These are phyloP conservation scores for Isoetes taiwanensis DNA, from an alignment of 75 land plant genomes.

Conservation along the genomic window DNA sequence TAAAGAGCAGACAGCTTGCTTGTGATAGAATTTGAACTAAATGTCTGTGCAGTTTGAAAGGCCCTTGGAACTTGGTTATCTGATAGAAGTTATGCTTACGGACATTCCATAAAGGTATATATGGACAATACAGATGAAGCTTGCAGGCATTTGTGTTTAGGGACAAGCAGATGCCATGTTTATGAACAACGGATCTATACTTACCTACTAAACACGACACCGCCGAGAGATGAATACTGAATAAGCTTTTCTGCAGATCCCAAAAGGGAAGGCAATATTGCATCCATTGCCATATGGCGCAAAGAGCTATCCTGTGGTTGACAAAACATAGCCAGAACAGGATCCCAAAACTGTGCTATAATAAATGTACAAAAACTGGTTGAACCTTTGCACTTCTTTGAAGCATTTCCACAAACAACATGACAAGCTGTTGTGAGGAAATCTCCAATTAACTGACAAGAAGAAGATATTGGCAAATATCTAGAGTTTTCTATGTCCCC, in stretches of 20 bases:
- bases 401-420: background rate
- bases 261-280: constrained; percentile 51
- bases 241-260: constrained; percentile 22
- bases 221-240: no score
- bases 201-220: no score
- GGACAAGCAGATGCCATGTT: constrained; percentile 24
- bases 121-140: background rate
- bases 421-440: constrained; percentile 30
- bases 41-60: background rate
- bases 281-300: constrained; percentile 42
- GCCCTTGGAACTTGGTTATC: no score
- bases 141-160: background rate
- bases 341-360: constrained; percentile 34
- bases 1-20: background rate
- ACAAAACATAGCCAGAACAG: constrained; percentile 34
- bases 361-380: constrained; percentile 33
- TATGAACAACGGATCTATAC: constrained; percentile 5
- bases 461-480: constrained; percentile 22
- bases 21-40: background rate
- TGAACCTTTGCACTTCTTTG: background rate
- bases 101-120: background rate
- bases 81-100: background rate
- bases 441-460: constrained; percentile 45
- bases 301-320: constrained; percentile 27
- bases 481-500: background rate